Base-by-base conservation (phyloP, 495 filamentous ascomycete genomes). In the Trichoderma asperelloides region DNA sequence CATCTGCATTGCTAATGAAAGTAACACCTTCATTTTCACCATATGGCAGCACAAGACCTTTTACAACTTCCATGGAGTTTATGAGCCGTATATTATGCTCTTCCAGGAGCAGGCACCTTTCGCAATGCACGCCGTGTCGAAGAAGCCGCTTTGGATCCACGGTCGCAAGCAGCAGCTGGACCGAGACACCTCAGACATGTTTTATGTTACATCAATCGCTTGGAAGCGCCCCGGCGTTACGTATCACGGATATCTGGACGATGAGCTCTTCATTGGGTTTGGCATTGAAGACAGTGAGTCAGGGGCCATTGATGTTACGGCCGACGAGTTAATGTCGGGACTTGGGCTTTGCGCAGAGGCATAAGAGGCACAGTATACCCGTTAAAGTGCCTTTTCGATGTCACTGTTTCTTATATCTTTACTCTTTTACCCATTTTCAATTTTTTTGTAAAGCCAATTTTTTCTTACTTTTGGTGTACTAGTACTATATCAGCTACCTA, bases 61-160 rank as follows among this genome's bases (percentile, higher is more conserved):
- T 66, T 77, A 78, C 68, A 40, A 67, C 27, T 82, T 73, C 37
- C 82, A 80, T 69, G 70, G 75, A 47, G 76, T 80, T 41, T 85
- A 85, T 68, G 83, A 86, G 73, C 84, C 83, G 0, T 85, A 84
- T 66, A 78, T 79, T 30, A 75, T 85, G 70, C 74, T 82, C 7
- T 83, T 83, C 67, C 70, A 71, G 15, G 77, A 77, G 47, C 69
- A 68, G 1, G 70, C 77, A 1, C 84, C 84, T 7, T 86, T 82
- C 63, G 78, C 78, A 37, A 51, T 86, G 3, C 74, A 81, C 69
- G 81, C 74, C 11, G 72, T 86, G 13, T 85, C 83, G 4, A 69
- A 67, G 62, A 78, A 79, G 70, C 82, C 83, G 8, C 41, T 84
- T 1, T 85, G 83, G 83, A 84, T 85, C 41, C 69, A 75, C 41